Evolutionary conservation across 1,284 basidiomycete species (phyloP).

Genomic region (Austroboletus novae-zelandiae): DNA sequence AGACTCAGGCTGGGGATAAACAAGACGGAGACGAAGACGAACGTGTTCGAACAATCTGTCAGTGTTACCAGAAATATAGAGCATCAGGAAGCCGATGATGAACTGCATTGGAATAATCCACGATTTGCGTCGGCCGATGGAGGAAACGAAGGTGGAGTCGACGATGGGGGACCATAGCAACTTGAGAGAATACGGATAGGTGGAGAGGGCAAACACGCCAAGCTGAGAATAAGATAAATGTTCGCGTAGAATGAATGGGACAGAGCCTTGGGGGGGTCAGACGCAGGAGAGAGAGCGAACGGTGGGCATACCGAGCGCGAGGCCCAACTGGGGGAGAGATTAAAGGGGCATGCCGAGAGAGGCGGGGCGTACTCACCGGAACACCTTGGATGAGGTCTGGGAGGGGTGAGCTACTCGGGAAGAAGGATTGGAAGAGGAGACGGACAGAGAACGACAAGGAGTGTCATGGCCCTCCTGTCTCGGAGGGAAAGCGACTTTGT

Average conservation of each 20-base stretch:
- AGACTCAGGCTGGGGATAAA: conserved; percentile 13
- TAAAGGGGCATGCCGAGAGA: conserved; percentile 11
- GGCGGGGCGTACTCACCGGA: conserved; percentile 66
- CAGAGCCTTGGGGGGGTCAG: conserved; percentile 64
- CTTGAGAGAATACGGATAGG: conserved; percentile 98
- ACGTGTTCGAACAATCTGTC: conserved; percentile 83
- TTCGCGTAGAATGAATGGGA: conserved; percentile 94
- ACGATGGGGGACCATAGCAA: conserved; percentile 98
- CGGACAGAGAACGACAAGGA: conserved; percentile 90
- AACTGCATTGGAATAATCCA: conserved; percentile 99
- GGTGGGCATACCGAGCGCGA: conserved; percentile 61
- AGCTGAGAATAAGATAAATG: conserved; percentile 96
- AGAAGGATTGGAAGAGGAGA: conserved; percentile 16
- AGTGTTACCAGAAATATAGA: conserved; percentile 83
- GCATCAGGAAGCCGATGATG: conserved; percentile 85
- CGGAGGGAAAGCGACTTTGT: conserved; percentile 59
- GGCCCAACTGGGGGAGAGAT: conserved; percentile 52
- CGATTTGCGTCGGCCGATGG: conserved; percentile 88
- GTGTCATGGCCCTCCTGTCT: conserved; percentile 83
- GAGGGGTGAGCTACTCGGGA: conserved; percentile 18
- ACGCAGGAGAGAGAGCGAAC: background rate
- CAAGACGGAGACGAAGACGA: conserved; percentile 25
- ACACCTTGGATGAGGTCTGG: conserved; percentile 92
- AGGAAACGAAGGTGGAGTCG: conserved; percentile 83
- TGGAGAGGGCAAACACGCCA: conserved; percentile 90